Conservation (phyloP, 805 yeast species). For the Ogataea glucozyma region DNA sequence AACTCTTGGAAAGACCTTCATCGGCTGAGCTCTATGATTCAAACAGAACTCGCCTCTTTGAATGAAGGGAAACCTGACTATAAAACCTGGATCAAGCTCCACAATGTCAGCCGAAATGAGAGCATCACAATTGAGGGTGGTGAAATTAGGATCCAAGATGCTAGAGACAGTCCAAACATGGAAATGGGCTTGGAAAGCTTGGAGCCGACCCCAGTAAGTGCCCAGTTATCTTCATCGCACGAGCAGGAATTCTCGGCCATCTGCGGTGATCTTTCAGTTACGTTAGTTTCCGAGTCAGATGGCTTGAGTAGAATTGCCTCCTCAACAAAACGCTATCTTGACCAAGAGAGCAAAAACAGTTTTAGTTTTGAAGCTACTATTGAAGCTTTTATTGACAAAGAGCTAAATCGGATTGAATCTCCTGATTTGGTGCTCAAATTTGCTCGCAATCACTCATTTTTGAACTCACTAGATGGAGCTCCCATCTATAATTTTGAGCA, state of each 20-base stretch:
- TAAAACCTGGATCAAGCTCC: conserved; percentile 26
- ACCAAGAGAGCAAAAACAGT: neutral
- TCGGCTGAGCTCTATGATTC: conserved; percentile 28
- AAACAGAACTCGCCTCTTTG: conserved; percentile 27
- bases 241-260: conserved; percentile 10
- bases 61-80: conserved; percentile 17
- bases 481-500: conserved; percentile 19
- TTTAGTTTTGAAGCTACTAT: conserved; percentile 1
- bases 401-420: conserved; percentile 14
- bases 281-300: conserved; percentile 13
- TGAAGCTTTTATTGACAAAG: conserved; percentile 15
- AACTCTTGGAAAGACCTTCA: conserved; percentile 32
- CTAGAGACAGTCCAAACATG: neutral
- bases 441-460: conserved; percentile 16
- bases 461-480: conserved; percentile 21
- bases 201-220: conserved; percentile 20
- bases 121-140: conserved; percentile 17
- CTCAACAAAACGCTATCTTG: conserved; percentile 8
- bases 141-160: conserved; percentile 5
- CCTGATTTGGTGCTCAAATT: conserved; percentile 26
- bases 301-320: conserved; percentile 8
- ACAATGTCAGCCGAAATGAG: conserved; percentile 23
- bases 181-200: conserved; percentile 9
- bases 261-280: conserved; percentile 17
- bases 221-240: conserved; percentile 15